Evolutionary conservation across 495 filamentous ascomycete species (phyloP).

Genomic region (Penicillium flavigenum): DNA sequence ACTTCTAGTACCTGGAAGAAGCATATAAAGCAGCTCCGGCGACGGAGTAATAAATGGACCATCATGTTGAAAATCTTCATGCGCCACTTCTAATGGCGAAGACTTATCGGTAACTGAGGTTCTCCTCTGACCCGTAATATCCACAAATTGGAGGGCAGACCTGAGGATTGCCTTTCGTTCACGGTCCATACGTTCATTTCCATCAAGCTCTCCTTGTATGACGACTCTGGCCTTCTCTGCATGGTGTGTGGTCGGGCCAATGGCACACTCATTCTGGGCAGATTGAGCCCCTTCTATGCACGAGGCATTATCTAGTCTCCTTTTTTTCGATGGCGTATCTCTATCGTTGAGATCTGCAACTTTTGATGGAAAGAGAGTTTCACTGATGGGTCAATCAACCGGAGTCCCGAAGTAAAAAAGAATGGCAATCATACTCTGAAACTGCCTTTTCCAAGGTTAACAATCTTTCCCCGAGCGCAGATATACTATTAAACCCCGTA

Average conservation of each 20-base stretch:
- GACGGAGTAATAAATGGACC: constrained; percentile 20
- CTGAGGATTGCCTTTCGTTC: constrained; percentile 25
- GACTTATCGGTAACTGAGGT: constrained; percentile 3
- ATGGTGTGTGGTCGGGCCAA: constrained; percentile 24
- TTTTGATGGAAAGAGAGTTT: constrained; percentile 1
- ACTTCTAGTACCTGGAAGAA: constrained; percentile 25
- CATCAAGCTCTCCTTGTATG: constrained; percentile 28
- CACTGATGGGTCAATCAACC: neutral
- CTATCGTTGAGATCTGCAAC: neutral
- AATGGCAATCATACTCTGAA: constrained; percentile 11
- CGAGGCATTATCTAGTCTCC: constrained; percentile 9
- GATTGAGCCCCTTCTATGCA: constrained; percentile 4
- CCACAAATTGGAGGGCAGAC: constrained; percentile 29
- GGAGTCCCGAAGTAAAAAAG: neutral
- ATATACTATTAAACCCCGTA: neutral
- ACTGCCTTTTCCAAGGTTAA: constrained; percentile 19
- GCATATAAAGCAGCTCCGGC: constrained; percentile 30
- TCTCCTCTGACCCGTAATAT: constrained; percentile 18
- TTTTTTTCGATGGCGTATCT: constrained; percentile 10
- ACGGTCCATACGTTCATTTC: constrained; percentile 19
- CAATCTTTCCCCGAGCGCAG: constrained; percentile 17
- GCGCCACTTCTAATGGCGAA: neutral
- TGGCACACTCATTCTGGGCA: constrained; percentile 8
- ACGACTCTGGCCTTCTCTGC: constrained; percentile 27
- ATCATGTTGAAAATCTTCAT: constrained; percentile 1